Evolutionary conservation across 2,329 filamentous ascomycete species (phyloP), one percentile per base, ranked within the genome.

Genomic region (Penicillium sp.): DNA sequence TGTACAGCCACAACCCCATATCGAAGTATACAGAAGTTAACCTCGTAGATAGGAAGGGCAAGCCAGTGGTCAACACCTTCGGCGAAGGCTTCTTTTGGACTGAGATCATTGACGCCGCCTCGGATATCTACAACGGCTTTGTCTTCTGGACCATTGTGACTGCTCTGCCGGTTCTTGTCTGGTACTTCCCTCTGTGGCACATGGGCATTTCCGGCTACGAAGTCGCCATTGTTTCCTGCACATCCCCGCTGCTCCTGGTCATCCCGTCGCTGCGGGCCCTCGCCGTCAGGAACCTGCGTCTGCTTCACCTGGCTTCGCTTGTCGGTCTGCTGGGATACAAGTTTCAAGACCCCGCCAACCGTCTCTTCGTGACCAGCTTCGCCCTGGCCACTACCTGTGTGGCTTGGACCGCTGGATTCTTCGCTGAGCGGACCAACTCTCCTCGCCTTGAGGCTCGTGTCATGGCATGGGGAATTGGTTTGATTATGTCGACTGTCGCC

Each of bases 131-230:
- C 75, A 91, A 92, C 75, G 94, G 93, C 88, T 97, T 93, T 71
- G 86, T 94, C 52, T 97, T 97, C 76, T 99, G 94, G 94, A 92
- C 92, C 9, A 89, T 93, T 70, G 79, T 97, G 61, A 99, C 94
- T 55, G 91, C 91, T 57, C 81, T 99, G 49, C 92, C 91, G 24
- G 81, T 99, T 43, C 81, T 90, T 40, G 89, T 99, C 43, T 99
- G 94, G 94, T 99, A 95, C 75, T 99, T 99, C 72, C 94, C 94
- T 13, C 84, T 99, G 10, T 99, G 94, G 94, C 86, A 97, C 72
- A 99, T 99, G 94, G 94, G 94, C 27, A 95, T 99, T 57, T 97
- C 93, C 4, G 94, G 94, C 59, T 99, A 94, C 70, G 94, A 99
- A 76, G 88, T 87, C 42, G 81, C 96, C 62, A 87, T 99, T 67